Evolutionary conservation across 176 grass and related monocot species (phyloP).

Genomic region (Eremochloa ophiuroides): DNA sequence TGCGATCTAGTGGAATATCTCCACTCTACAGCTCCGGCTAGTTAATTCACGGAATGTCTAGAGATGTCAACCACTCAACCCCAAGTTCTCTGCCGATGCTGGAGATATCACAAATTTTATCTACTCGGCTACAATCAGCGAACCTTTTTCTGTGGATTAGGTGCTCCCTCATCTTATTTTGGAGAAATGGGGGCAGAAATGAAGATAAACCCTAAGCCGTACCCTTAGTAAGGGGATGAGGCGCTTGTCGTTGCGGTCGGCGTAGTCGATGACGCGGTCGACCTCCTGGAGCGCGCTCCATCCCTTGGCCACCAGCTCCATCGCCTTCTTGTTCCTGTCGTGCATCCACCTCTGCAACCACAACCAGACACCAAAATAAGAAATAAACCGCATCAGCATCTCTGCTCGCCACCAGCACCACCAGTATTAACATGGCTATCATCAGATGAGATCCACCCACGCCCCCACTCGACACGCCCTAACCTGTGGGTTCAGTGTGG

Average conservation of each 20-base stretch:
- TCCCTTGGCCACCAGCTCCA: constrained; percentile 84
- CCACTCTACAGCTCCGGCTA: background rate
- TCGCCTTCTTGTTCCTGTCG: constrained; percentile 84
- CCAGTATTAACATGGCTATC: background rate
- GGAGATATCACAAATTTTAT: background rate
- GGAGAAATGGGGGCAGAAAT: background rate
- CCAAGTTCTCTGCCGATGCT: background rate
- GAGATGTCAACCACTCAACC: background rate
- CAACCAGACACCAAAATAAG: background rate
- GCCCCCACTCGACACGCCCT: background rate
- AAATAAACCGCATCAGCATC: background rate
- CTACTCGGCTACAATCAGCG: background rate
- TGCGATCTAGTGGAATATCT: background rate
- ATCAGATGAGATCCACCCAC: background rate
- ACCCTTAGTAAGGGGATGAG: constrained; percentile 84
- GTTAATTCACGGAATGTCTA: background rate
- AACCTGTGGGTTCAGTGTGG: constrained; percentile 36
- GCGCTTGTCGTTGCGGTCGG: constrained; percentile 70
- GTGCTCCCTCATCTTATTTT: background rate
- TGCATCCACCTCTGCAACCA: constrained; percentile 71
- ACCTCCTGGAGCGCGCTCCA: constrained; percentile 96
- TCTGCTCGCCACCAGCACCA: background rate
- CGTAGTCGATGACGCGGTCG: constrained; percentile 83
- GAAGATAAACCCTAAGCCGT: background rate
- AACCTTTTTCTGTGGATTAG: background rate